These are phyloP conservation scores for Fraxinus paxiana DNA, from an alignment of 305 asterid species.

Conservation along the genomic window DNA sequence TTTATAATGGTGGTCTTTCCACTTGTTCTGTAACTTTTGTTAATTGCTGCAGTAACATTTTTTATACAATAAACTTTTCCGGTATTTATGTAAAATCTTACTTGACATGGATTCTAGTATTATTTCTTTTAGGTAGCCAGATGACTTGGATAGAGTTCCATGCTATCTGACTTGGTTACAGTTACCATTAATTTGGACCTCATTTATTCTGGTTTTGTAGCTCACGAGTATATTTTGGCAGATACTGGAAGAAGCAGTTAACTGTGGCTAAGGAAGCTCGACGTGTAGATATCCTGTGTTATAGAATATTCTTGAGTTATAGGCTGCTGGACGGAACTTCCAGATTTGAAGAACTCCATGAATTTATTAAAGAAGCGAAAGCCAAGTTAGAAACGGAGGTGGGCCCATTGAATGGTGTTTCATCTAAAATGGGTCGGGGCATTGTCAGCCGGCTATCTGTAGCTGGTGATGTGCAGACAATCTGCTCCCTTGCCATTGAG, in stretches of 20 bases:
- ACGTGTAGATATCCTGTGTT: conserved; percentile 70
- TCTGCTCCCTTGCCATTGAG: conserved; percentile 78
- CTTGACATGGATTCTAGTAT: background rate
- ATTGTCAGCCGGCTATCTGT: conserved; percentile 79
- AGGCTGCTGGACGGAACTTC: conserved; percentile 78
- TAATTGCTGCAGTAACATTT: background rate
- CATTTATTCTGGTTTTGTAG: background rate
- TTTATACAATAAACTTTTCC: background rate
- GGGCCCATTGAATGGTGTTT: conserved; percentile 79
- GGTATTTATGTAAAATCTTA: background rate
- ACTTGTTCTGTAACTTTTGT: background rate
- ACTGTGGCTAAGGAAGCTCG: conserved; percentile 86
- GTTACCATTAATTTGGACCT: background rate
- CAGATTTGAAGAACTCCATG: conserved; percentile 73
- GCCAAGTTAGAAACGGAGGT: conserved; percentile 77
- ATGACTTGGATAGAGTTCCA: background rate
- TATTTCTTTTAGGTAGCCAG: background rate
- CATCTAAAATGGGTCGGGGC: conserved; percentile 86
- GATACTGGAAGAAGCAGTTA: conserved; percentile 88
- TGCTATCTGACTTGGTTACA: background rate
- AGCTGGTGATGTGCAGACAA: conserved; percentile 69
- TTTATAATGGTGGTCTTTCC: background rate
- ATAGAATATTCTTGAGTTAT: conserved; percentile 73
- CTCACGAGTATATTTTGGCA: conserved; percentile 26
- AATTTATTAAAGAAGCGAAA: conserved; percentile 67